Evolutionary conservation across 768 basidiomycete genomes (phyloP), one percentile per base, ranked within the genome.

Genomic region (Rhizopogon sp.): DNA sequence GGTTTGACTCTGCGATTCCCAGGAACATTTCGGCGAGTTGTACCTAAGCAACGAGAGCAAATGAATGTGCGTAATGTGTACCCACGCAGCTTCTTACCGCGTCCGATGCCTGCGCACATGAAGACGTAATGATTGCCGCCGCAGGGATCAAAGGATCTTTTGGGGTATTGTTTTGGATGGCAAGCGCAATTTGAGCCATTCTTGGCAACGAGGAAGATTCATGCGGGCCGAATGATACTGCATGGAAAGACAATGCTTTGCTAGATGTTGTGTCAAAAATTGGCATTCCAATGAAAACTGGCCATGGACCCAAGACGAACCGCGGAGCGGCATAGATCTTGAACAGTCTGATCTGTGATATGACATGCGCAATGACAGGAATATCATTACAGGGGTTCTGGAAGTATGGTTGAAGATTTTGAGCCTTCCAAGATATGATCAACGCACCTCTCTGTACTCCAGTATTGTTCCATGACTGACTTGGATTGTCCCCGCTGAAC

Each of bases 201-300:
- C n/a, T 69, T 22, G 71, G 71, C 20, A 85, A 66, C 42, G 60
- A 57, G 5, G 7, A 61, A 6, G 42, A 61, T 33, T 7, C 39
- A 11, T n/a, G n/a, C n/a, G n/a, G n/a, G n/a, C n/a, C n/a, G n/a
- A n/a, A n/a, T n/a, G n/a, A n/a, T n/a, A 85, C 78, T 0, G 82
- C 63, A 44, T 85, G 83, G 60, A 84, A 79, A 0, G 82, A 81
- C 1, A 82, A 67, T 0, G 81, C 67, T 67, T 80, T 79, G 11
- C 83, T 84, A 29, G 42, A 20, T 20, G 43, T 25, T 3, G 22
- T 42, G 16, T 56, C 9, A 16, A 49, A 22, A 3, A 2, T 59
- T 39, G 56, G 49, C 20, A 41, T 9, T 5, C 0, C n/a, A 37
- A 2, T 7, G 1, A n/a, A 14, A 5, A 17, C 5, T n/a, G 3